phyloP scores from a whole-genome alignment of 108 stramenopile species.

The Conticribra weissflogii region DNA sequence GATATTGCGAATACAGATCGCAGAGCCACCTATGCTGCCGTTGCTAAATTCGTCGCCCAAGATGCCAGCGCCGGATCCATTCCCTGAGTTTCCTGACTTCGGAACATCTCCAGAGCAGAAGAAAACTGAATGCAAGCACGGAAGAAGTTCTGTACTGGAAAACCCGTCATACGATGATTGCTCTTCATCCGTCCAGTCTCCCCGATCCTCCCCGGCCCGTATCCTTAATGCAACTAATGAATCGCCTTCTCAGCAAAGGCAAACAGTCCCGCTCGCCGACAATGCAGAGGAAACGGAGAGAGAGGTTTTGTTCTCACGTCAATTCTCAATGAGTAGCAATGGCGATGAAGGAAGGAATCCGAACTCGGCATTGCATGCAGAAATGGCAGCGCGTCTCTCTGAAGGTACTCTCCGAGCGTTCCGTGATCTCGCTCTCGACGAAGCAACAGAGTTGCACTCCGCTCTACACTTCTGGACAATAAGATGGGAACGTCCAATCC shows the following conservation, averaged over 20 bases:
- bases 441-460: slow-evolving; percentile 75
- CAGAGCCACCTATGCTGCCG: background rate
- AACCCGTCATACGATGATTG: too few species aligned
- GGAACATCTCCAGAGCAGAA: background rate
- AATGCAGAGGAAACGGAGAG: background rate
- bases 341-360: background rate
- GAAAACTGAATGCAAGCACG: background rate
- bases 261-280: too few species aligned
- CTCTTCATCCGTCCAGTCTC: too few species aligned
- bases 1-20: background rate
- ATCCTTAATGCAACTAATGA: too few species aligned
- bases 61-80: background rate
- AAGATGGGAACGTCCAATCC: slow-evolving; percentile 76
- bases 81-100: background rate
- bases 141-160: background rate
- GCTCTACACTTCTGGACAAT: slow-evolving; percentile 77
- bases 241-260: too few species aligned
- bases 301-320: background rate
- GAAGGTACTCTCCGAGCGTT: slow-evolving; percentile 84
- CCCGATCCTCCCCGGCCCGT: too few species aligned
- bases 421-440: slow-evolving; percentile 82
- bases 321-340: slow-evolving; percentile 7
- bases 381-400: slow-evolving; percentile 80
- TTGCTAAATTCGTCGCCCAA: background rate
- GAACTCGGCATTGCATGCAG: slow-evolving; percentile 39